Conservation (phyloP, 2,329 filamentous ascomycete genomes). For the Didymella pomorum region DNA sequence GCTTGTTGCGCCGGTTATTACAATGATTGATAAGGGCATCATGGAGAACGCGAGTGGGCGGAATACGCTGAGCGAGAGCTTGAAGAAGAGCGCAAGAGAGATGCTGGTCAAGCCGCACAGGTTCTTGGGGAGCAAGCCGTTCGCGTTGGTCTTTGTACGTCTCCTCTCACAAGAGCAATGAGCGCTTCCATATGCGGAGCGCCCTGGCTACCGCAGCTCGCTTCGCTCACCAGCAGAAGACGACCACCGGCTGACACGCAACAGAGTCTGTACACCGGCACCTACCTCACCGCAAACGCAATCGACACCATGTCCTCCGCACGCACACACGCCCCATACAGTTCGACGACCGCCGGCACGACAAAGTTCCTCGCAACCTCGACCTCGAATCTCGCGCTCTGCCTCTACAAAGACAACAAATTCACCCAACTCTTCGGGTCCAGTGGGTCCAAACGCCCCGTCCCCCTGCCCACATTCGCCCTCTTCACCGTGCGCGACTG, state of each 20-base stretch:
- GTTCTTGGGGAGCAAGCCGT: slow-evolving; percentile 71
- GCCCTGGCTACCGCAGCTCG: no score
- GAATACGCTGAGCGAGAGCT: slow-evolving; percentile 65
- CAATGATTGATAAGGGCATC: slow-evolving; percentile 82
- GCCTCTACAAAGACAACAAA: slow-evolving; percentile 87
- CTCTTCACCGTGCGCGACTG: slow-evolving; percentile 86
- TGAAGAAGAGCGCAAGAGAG: slow-evolving; percentile 65
- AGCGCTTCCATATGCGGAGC: no score
- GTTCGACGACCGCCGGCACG: slow-evolving; percentile 73
- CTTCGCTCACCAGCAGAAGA: background rate
- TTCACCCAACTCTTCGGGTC: slow-evolving; percentile 83
- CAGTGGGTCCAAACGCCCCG: slow-evolving; percentile 56
- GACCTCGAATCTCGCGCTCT: slow-evolving; percentile 82
- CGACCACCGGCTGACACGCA: background rate
- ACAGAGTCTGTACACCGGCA: slow-evolving; percentile 78
- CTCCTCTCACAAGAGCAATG: background rate
- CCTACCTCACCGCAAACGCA: slow-evolving; percentile 86
- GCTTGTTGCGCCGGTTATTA: slow-evolving; percentile 83
- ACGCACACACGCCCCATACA: slow-evolving; percentile 61
- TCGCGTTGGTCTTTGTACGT: slow-evolving; percentile 67
- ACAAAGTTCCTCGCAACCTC: slow-evolving; percentile 83
- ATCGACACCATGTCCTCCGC: slow-evolving; percentile 83
- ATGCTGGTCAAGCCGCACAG: slow-evolving; percentile 68
- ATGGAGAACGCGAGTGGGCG: slow-evolving; percentile 83
- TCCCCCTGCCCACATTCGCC: slow-evolving; percentile 74